Conservation (phyloP, 305 asterid species). For the Caryopteris hybrid region DNA sequence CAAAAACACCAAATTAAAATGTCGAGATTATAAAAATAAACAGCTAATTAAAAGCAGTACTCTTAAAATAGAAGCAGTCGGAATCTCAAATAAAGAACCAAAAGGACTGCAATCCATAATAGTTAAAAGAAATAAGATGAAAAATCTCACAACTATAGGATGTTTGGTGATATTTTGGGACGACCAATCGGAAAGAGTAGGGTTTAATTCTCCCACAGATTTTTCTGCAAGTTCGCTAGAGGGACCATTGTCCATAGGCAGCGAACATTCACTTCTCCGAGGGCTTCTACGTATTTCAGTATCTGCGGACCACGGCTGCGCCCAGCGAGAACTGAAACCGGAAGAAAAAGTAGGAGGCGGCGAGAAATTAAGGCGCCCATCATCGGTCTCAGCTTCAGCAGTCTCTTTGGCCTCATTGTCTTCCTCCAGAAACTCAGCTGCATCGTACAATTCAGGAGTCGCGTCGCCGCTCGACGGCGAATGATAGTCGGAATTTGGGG, state of each 20-base stretch:
- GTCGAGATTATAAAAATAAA: neutral
- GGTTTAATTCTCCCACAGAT: neutral
- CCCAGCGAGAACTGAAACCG: conserved; percentile 16
- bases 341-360: conserved; percentile 9
- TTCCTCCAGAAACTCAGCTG: conserved; percentile 16
- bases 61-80: neutral
- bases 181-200: conserved; percentile 1
- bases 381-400: conserved; percentile 19
- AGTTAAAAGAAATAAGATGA: neutral
- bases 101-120: neutral
- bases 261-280: conserved; percentile 3
- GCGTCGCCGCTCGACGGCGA: conserved; percentile 13
- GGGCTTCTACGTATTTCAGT: conserved; percentile 1
- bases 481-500: conserved; percentile 16
- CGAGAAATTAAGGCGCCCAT: conserved; percentile 9
- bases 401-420: conserved; percentile 13
- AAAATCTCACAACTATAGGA: conserved; percentile 12
- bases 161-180: conserved; percentile 10
- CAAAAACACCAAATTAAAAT: neutral
- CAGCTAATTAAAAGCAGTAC: neutral
- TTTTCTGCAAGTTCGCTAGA: conserved; percentile 3
- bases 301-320: conserved; percentile 24
- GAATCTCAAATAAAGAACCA: neutral
- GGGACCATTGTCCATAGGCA: conserved; percentile 10
- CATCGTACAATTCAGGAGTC: conserved; percentile 27